Percentiles rank a stretch among this genome's conserved stretches.
These are phyloP conservation scores for Emergomyces orientalis DNA, from an alignment of 2,329 filamentous ascomycete genomes.

Conservation along the genomic window DNA sequence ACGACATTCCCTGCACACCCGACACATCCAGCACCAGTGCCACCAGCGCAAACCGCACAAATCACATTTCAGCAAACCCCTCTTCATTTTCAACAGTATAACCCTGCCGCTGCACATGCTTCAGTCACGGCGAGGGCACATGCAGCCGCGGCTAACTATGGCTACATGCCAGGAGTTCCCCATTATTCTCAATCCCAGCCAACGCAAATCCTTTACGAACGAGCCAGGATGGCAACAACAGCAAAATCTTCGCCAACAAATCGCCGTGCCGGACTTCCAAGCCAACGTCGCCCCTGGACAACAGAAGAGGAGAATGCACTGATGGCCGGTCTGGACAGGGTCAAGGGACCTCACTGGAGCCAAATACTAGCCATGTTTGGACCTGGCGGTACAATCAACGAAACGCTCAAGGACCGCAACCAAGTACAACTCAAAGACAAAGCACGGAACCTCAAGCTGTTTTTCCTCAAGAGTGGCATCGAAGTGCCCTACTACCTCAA, in stretches of 20 bases:
- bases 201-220: conserved; percentile 50
- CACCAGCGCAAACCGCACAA: conserved; percentile 57
- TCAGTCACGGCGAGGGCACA: conserved; percentile 24
- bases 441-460: conserved; percentile 78
- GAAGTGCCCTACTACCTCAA: conserved; percentile 84
- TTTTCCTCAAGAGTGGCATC: conserved; percentile 83
- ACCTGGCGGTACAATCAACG: conserved; percentile 65
- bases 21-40: conserved; percentile 54
- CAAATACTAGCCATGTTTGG: conserved; percentile 82
- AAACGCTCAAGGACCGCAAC: conserved; percentile 77
- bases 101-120: conserved; percentile 24
- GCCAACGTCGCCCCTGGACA: conserved; percentile 69
- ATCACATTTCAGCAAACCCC: conserved; percentile 32
- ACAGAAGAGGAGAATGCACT: conserved; percentile 82
- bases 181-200: conserved; percentile 41
- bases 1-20: conserved; percentile 5
- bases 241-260: conserved; percentile 47
- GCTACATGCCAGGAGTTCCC: conserved; percentile 39
- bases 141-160: conserved; percentile 31
- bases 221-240: conserved; percentile 47
- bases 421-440: conserved; percentile 92
- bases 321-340: conserved; percentile 78
- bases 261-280: conserved; percentile 45
- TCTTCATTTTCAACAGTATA: conserved; percentile 37
- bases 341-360: conserved; percentile 87